Conservation (phyloP, 345 rosid species). For the Gossypium longicalyx region DNA sequence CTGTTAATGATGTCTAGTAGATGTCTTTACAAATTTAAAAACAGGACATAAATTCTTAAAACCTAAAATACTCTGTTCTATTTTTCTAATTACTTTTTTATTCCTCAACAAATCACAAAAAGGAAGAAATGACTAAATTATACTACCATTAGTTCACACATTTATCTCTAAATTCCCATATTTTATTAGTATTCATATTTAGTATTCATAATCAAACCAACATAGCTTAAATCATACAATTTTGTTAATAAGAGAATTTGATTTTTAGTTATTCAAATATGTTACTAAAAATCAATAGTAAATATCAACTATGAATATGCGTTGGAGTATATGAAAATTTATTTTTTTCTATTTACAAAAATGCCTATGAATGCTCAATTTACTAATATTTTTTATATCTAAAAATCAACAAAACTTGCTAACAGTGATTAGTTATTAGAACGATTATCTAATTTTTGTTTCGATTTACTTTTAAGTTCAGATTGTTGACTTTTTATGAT, state of each 20-base stretch:
- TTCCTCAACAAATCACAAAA: neutral
- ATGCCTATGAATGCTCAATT: too few species aligned
- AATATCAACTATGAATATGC: too few species aligned
- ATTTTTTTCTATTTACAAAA: too few species aligned
- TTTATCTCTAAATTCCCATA: neutral
- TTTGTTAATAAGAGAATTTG: too few species aligned
- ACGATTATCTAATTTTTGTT: neutral
- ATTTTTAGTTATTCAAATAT: too few species aligned
- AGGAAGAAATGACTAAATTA: neutral
- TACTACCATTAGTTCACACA: neutral
- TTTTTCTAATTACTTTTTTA: too few species aligned
- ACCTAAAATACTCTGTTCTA: neutral
- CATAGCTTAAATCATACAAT: neutral
- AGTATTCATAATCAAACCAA: too few species aligned
- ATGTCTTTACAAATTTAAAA: conserved; percentile 44
- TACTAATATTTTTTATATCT: too few species aligned
- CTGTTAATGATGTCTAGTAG: conserved; percentile 60
- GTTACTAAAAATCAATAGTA: too few species aligned
- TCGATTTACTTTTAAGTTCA: too few species aligned
- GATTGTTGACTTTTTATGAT: too few species aligned
- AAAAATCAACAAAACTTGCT: neutral
- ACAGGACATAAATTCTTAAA: conserved; percentile 11
- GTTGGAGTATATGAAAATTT: too few species aligned
- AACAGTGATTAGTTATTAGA: neutral
- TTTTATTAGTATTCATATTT: neutral